Percentiles rank a stretch among this genome's conserved stretches.
Conservation (phyloP, 768 basidiomycete species). For the Collybia sp. region DNA sequence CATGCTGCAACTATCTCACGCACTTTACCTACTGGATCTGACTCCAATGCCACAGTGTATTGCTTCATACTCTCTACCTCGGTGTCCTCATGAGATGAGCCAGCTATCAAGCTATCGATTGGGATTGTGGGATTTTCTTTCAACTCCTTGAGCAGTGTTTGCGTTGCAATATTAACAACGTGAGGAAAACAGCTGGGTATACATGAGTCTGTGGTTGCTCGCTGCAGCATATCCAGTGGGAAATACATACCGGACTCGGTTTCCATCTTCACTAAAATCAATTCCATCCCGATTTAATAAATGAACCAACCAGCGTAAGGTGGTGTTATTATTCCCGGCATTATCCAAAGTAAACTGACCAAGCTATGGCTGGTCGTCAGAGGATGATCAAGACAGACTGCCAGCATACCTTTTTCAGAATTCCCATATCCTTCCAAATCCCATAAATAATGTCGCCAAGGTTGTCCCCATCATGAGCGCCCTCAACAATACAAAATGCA, state of each 20-base stretch:
- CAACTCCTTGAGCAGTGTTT: constrained; percentile 12
- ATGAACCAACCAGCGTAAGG: constrained; percentile 11
- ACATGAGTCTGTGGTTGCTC: neutral
- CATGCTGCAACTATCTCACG: constrained; percentile 23
- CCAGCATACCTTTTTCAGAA: constrained; percentile 9
- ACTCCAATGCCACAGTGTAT: constrained; percentile 16
- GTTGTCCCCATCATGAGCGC: constrained; percentile 14
- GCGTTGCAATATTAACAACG: constrained; percentile 19
- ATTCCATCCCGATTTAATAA: constrained; percentile 3
- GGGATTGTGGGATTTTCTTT: constrained; percentile 6
- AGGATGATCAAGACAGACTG: neutral
- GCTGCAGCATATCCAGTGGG: neutral
- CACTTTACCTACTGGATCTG: constrained; percentile 17
- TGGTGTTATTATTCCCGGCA: constrained; percentile 16
- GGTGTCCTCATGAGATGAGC: neutral
- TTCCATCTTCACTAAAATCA: constrained; percentile 11
- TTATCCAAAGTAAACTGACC: constrained; percentile 17
- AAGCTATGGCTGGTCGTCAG: constrained; percentile 4
- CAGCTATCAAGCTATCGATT: constrained; percentile 1
- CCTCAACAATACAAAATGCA: constrained; percentile 15
- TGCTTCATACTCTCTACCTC: neutral
- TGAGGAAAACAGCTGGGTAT: constrained; percentile 20
- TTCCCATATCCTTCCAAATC: constrained; percentile 8
- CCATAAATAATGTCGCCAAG: constrained; percentile 6
- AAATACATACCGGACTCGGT: constrained; percentile 5